Percentiles rank a stretch among this genome's conserved stretches.
Conservation (phyloP, 306 rosid species). For the Medicago lupulina region DNA sequence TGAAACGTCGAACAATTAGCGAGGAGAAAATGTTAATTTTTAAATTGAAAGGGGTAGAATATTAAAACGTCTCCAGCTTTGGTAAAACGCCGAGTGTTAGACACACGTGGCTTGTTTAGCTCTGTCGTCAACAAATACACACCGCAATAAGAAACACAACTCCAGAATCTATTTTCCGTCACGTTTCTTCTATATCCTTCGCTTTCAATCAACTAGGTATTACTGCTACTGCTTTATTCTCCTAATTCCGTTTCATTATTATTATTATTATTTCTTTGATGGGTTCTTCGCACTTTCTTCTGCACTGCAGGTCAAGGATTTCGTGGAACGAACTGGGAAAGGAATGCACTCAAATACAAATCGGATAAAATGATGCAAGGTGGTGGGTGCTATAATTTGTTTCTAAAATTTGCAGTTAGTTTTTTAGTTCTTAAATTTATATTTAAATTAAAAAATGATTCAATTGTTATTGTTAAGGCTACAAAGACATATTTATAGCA, state of each 20-base stretch:
- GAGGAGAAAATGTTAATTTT: too few species aligned
- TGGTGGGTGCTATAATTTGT: constrained; percentile 45
- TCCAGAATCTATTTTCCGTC: not conserved
- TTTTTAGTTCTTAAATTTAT: too few species aligned
- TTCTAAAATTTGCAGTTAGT: not conserved
- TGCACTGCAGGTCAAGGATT: constrained; percentile 40
- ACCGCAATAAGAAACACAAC: not conserved
- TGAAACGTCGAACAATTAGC: too few species aligned
- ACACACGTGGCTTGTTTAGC: constrained; percentile 29
- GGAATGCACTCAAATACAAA: constrained; percentile 18
- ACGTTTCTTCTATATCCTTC: constrained; percentile 7
- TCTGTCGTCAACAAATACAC: not conserved
- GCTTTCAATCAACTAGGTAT: constrained; percentile 20
- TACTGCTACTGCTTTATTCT: not conserved
- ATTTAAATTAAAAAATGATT: too few species aligned
- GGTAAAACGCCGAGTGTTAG: not conserved
- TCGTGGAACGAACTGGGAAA: constrained; percentile 10
- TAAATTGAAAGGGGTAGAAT: too few species aligned
- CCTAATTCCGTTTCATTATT: not conserved
- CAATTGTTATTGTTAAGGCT: too few species aligned
- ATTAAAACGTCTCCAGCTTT: constrained; percentile 1
- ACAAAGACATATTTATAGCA: too few species aligned
- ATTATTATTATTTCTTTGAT: not conserved
- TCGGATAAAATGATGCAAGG: constrained; percentile 53
- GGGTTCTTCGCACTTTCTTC: not conserved